Conservation (phyloP, 495 filamentous ascomycete genomes). For the Tuber umbilicatum region DNA sequence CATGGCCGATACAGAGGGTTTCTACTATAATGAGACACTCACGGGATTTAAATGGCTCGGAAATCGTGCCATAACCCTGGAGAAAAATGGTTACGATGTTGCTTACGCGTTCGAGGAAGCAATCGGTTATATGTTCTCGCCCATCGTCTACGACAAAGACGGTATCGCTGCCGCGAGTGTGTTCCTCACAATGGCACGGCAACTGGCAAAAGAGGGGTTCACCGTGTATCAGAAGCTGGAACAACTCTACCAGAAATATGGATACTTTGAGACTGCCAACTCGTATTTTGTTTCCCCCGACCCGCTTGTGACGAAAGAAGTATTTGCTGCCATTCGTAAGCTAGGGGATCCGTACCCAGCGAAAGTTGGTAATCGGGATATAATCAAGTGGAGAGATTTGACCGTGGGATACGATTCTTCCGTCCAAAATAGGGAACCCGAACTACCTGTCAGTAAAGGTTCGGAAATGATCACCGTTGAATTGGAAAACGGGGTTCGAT, state of each 20-base stretch:
- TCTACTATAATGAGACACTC: conserved; percentile 58
- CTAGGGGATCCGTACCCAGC: conserved; percentile 41
- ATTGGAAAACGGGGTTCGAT: conserved; percentile 53
- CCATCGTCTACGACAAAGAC: conserved; percentile 63
- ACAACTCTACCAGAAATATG: conserved; percentile 55
- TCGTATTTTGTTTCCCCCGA: conserved; percentile 61
- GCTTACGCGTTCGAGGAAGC: conserved; percentile 67
- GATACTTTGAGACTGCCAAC: conserved; percentile 62
- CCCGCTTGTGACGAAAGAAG: conserved; percentile 47
- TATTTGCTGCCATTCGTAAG: conserved; percentile 54
- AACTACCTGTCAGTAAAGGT: conserved; percentile 53
- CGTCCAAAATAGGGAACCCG: conserved; percentile 51
- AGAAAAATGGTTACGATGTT: conserved; percentile 46
- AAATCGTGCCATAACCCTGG: conserved; percentile 28
- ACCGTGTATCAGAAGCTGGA: conserved; percentile 58
- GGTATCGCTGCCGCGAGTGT: conserved; percentile 61
- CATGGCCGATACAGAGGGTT: conserved; percentile 54
- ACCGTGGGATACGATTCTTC: conserved; percentile 60
- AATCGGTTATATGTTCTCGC: conserved; percentile 66
- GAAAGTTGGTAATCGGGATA: conserved; percentile 50
- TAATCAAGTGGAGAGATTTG: conserved; percentile 61
- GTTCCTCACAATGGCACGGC: conserved; percentile 53
- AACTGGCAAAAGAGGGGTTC: conserved; percentile 52
- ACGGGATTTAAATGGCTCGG: conserved; percentile 73
- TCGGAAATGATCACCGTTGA: conserved; percentile 70